These are phyloP conservation scores for Hordeum marinum DNA, from an alignment of 176 grass and related monocot species.

Conservation along the genomic window DNA sequence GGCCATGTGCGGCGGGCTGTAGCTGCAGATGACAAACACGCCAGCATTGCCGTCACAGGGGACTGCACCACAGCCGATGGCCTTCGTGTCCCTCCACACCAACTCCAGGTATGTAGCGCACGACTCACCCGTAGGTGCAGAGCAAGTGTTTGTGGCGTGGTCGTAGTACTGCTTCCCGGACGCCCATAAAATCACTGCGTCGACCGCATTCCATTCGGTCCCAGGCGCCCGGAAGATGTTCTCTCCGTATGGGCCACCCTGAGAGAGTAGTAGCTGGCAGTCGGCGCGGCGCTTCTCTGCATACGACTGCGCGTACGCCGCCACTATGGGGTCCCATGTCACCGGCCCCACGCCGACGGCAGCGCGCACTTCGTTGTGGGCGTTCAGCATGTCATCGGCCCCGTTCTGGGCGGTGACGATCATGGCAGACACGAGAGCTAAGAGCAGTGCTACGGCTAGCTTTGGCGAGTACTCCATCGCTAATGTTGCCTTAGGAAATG, in stretches of 20 bases:
- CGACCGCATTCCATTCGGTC: not conserved
- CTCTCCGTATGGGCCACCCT: not conserved
- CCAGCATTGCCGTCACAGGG: not conserved
- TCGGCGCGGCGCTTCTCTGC: slow-evolving; percentile 2
- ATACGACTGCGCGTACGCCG: slow-evolving; percentile 28
- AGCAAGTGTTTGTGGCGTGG: not conserved
- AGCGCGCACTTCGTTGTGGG: slow-evolving; percentile 31
- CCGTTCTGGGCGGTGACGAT: slow-evolving; percentile 22
- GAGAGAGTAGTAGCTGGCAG: not conserved
- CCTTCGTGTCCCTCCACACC: slow-evolving; percentile 22
- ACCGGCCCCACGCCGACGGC: not conserved
- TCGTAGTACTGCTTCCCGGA: slow-evolving; percentile 38
- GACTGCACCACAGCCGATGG: slow-evolving; percentile 29
- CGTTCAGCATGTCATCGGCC: slow-evolving; percentile 24
- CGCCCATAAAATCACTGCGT: slow-evolving; percentile 27
- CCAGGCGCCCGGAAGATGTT: not conserved
- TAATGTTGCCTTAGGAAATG: not conserved
- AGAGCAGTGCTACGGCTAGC: not conserved
- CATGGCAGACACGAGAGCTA: not conserved
- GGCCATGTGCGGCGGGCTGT: not conserved
- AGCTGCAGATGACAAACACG: slow-evolving; percentile 40
- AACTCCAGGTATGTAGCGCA: slow-evolving; percentile 37
- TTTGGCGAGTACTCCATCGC: not conserved
- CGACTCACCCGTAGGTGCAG: not conserved
- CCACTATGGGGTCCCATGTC: not conserved